Base-by-base conservation (phyloP, 352 stramenopile genomes). In the Globisporangium viniferum region DNA sequence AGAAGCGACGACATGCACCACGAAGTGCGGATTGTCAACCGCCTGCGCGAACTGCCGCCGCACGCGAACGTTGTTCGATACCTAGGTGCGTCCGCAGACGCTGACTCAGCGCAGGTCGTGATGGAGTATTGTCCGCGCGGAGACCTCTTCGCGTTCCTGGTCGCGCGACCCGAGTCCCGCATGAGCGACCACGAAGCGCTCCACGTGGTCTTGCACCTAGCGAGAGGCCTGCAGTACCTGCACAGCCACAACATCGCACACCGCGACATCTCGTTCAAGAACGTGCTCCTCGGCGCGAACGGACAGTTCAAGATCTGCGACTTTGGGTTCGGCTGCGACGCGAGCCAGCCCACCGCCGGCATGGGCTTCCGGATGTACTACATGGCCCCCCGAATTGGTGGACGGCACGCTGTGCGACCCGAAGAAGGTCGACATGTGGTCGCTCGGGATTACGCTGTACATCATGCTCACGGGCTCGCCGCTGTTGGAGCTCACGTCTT, bases 381-480 rank as follows among this genome's bases (percentile, higher is more conserved):
- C 53, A 58, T 58, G 53, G 27, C 12, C 0, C 0, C 27, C 27
- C 3, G 27, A 58, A 14, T 5, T 39, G 1, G 24, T 58, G 22
- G 10, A 18, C 22, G 53, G 12, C 27, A 33, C 24, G 24, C 22
- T 36, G 53, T 84, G 80, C 73, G 75, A 89, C 67, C 72, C 81
- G 0, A 76, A 73, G 22, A 58, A 44, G 0, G 79, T 73, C 27
- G 85, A 93, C 57, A 70, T 91, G 33, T 92, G 86, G 82, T 90
- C 86, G 27, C 73, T 93, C 7, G 81, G 82, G 6, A 73, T 87
- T 12, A 67, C 89, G 29, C 74, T 93, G 39, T 92, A 90, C 69
- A 77, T 92, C 41, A 66, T 93, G 66, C 68, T 92, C 53, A 89
- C 85, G 33, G 85, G 83, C 1, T 88, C 81, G 2, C 82, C 81